Percentiles rank a stretch among this genome's conserved stretches.
Conservation (phyloP, 176 grass and related monocot genomes). For the Carex scoparia region DNA sequence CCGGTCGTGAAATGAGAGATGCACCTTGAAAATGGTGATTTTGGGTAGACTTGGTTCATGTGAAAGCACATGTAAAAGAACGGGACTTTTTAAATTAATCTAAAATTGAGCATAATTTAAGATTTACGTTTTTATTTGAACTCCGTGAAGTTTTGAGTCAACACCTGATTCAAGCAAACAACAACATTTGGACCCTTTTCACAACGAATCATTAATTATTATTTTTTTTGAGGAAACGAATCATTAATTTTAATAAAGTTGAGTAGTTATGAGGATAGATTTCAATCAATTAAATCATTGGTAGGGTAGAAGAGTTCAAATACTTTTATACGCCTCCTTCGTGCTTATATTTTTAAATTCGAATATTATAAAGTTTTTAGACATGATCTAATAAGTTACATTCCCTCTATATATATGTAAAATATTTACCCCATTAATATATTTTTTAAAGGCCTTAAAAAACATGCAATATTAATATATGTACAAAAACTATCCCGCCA, state of each 20-base stretch:
- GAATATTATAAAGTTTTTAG: no score
- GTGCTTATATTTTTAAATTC: no score
- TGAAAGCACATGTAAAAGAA: neutral
- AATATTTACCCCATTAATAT: no score
- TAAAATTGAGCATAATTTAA: neutral
- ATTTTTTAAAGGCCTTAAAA: no score
- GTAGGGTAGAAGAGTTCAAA: no score
- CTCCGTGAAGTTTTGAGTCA: no score
- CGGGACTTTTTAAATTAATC: neutral
- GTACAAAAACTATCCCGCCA: no score
- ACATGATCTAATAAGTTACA: no score
- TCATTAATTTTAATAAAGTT: neutral
- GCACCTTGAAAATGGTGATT: slow-evolving; percentile 2
- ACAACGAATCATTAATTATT: neutral
- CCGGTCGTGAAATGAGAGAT: neutral
- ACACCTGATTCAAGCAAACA: neutral
- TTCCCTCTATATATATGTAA: no score
- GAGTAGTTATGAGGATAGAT: neutral
- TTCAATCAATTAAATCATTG: neutral
- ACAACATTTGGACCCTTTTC: neutral
- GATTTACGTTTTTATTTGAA: neutral
- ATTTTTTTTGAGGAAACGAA: no score
- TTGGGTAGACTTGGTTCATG: slow-evolving; percentile 10
- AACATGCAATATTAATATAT: no score
- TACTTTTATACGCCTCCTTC: no score